These are phyloP conservation scores for Rhinocladiella similis DNA, from an alignment of 2,329 filamentous ascomycete species.

Conservation along the genomic window DNA sequence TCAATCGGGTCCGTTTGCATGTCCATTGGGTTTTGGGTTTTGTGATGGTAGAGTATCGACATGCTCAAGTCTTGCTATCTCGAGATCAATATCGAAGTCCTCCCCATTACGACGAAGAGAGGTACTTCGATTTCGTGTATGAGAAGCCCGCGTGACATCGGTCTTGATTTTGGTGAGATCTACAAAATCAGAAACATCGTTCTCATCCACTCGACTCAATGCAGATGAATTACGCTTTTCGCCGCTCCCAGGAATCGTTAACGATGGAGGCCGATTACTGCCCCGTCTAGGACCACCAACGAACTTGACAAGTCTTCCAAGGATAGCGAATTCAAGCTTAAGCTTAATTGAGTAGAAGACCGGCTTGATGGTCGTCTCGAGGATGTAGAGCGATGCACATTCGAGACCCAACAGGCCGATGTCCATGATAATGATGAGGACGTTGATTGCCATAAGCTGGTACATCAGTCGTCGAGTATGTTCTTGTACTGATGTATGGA, in stretches of 20 bases:
- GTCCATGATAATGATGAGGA: slow-evolving; percentile 50
- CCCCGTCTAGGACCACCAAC: slow-evolving; percentile 30
- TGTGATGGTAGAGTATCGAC: slow-evolving; percentile 23
- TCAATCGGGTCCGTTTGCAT: background rate
- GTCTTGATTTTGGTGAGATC: slow-evolving; percentile 44
- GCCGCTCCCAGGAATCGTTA: slow-evolving; percentile 1
- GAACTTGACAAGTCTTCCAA: slow-evolving; percentile 46
- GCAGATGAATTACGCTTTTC: slow-evolving; percentile 13
- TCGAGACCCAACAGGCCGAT: slow-evolving; percentile 45
- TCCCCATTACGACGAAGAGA: background rate
- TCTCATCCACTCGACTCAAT: slow-evolving; percentile 24
- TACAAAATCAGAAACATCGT: slow-evolving; percentile 46
- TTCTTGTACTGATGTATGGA: slow-evolving; percentile 46
- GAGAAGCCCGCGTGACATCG: slow-evolving; percentile 42
- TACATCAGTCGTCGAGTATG: slow-evolving; percentile 48
- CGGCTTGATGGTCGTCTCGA: slow-evolving; percentile 50
- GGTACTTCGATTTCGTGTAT: slow-evolving; percentile 10
- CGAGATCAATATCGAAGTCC: slow-evolving; percentile 20
- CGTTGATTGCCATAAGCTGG: slow-evolving; percentile 51
- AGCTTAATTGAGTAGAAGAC: slow-evolving; percentile 51
- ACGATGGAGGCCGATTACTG: slow-evolving; percentile 1
- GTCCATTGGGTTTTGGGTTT: slow-evolving; percentile 4
- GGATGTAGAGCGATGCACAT: slow-evolving; percentile 46
- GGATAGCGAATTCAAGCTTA: slow-evolving; percentile 52
- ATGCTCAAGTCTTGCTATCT: slow-evolving; percentile 25